Evolutionary conservation across 768 basidiomycete genomes (phyloP).

Genomic region (Leccinum longicurvipes): DNA sequence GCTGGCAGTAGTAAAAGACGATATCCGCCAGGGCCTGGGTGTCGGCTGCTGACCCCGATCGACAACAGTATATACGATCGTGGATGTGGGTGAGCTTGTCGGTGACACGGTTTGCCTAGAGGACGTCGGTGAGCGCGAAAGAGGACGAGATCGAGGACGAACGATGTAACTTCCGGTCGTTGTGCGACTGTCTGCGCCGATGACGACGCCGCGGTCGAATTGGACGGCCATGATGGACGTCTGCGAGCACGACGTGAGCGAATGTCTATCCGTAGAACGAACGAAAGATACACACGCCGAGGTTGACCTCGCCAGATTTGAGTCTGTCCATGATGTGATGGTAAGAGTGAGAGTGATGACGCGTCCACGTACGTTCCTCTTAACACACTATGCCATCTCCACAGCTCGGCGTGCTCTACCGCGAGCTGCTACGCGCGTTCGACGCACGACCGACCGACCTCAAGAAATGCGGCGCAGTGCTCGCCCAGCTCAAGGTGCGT

Average conservation of each 20-base stretch:
- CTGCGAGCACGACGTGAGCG: constrained; percentile 37
- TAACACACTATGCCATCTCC: constrained; percentile 40
- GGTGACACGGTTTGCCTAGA: constrained; percentile 93
- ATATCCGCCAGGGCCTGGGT: constrained; percentile 95
- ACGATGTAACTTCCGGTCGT: constrained; percentile 97
- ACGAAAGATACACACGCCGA: constrained; percentile 64
- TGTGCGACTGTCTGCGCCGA: constrained; percentile 96
- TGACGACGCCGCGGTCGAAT: constrained; percentile 90
- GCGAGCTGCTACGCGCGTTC: constrained; percentile 66
- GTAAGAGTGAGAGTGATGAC: constrained; percentile 41
- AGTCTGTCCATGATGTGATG: constrained; percentile 66
- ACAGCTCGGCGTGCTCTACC: constrained; percentile 59
- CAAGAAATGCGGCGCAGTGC: constrained; percentile 56
- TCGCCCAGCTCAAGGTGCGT: constrained; percentile 73
- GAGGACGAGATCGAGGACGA: constrained; percentile 20
- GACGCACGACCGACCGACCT: constrained; percentile 63
- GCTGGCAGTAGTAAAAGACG: constrained; percentile 79
- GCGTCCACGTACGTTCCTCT: constrained; percentile 38
- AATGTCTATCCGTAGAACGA: background rate
- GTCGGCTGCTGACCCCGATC: constrained; percentile 96
- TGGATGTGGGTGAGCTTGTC: constrained; percentile 97
- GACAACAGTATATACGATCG: constrained; percentile 98
- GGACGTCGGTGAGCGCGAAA: background rate
- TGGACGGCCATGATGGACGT: constrained; percentile 99
- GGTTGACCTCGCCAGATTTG: constrained; percentile 94